Evolutionary conservation across 2,329 filamentous ascomycete species (phyloP).

Genomic region (Ceratocystis albifundus): DNA sequence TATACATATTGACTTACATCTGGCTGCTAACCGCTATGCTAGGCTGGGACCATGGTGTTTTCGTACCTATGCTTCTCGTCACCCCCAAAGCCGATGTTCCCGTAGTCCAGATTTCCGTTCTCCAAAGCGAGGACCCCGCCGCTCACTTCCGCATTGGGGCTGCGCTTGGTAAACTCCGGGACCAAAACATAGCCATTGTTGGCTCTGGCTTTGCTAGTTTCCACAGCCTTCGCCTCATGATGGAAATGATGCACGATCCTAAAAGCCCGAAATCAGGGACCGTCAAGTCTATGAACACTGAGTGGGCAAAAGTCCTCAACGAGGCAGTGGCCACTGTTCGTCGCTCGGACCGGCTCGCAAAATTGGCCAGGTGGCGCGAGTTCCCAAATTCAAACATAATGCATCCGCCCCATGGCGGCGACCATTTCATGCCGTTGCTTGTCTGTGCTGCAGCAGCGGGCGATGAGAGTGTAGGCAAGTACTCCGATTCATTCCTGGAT

Average conservation of each 20-base stretch:
- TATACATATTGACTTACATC: not conserved
- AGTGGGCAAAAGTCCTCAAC: conserved; percentile 39
- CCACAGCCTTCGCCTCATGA: conserved; percentile 43
- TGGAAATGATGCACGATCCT: conserved; percentile 28
- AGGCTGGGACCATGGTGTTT: conserved; percentile 51
- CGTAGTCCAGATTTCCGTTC: conserved; percentile 47
- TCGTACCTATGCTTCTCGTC: conserved; percentile 45
- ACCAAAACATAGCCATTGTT: conserved; percentile 44
- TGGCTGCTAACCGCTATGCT: not conserved
- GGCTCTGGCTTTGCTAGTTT: conserved; percentile 50
- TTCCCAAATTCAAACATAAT: conserved; percentile 40
- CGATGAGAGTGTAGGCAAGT: conserved; percentile 35
- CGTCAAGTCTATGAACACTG: conserved; percentile 28
- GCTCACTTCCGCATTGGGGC: conserved; percentile 42
- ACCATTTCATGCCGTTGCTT: conserved; percentile 49
- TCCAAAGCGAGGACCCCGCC: conserved; percentile 40
- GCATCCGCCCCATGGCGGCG: conserved; percentile 43
- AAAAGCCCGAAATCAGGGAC: conserved; percentile 23
- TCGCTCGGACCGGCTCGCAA: conserved; percentile 31
- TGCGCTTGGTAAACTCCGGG: conserved; percentile 40
- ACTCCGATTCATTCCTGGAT: conserved; percentile 40
- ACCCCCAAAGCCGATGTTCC: conserved; percentile 42
- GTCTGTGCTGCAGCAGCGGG: conserved; percentile 44
- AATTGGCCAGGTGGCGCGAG: conserved; percentile 38
- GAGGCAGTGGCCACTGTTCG: conserved; percentile 32